These are phyloP conservation scores for Phytopythium ostracodes DNA, from an alignment of 352 stramenopile species.

Conservation along the genomic window DNA sequence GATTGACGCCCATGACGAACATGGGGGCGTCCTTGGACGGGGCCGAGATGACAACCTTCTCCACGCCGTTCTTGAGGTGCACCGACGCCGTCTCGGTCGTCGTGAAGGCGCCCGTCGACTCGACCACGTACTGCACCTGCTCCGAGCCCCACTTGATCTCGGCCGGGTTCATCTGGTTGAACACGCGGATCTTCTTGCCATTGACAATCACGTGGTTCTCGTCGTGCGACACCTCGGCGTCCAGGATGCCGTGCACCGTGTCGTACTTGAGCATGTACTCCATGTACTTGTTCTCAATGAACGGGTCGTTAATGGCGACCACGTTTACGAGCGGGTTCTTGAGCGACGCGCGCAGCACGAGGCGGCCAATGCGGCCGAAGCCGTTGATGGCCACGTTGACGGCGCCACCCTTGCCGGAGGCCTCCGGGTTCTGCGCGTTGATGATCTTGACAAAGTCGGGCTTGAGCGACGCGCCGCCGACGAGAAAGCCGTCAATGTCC, in stretches of 20 bases:
- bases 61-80: conserved; percentile 92
- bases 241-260: conserved; percentile 91
- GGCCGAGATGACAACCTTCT: conserved; percentile 98
- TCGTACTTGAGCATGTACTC: conserved; percentile 93
- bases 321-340: conserved; percentile 83
- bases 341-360: conserved; percentile 93
- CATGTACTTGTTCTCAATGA: conserved; percentile 97
- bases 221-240: conserved; percentile 82
- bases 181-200: conserved; percentile 92
- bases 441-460: conserved; percentile 98
- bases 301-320: conserved; percentile 94
- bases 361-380: conserved; percentile 97
- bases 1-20: conserved; percentile 99
- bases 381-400: conserved; percentile 98
- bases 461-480: conserved; percentile 97
- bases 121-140: conserved; percentile 94
- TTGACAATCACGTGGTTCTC: conserved; percentile 90
- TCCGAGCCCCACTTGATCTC: conserved; percentile 92
- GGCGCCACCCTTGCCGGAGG: conserved; percentile 18
- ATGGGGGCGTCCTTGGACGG: conserved; percentile 97
- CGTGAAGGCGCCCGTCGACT: conserved; percentile 80
- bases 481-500: conserved; percentile 98
- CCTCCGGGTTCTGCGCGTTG: conserved; percentile 77
- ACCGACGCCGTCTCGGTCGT: conserved; percentile 89
- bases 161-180: conserved; percentile 91